phyloP scores from a whole-genome alignment of 208 protist species.

The Trypanosoma grayi region DNA sequence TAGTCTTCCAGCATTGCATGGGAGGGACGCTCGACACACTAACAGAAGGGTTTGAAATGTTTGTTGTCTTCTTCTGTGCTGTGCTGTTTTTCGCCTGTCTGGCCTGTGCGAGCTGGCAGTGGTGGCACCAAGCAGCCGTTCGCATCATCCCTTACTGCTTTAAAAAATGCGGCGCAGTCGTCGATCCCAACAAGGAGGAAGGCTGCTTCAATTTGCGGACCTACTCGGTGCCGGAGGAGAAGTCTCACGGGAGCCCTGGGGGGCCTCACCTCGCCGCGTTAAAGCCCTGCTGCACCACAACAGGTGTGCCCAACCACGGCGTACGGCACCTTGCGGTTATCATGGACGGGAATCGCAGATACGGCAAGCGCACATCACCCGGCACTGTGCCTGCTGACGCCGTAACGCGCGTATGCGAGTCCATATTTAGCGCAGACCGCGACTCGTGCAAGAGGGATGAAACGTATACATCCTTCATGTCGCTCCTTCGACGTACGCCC shows the following conservation, averaged over 20 bases:
- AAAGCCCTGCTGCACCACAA: background rate
- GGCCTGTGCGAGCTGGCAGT: background rate
- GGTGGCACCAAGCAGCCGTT: background rate
- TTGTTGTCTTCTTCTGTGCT: constrained; percentile 19
- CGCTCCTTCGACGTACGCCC: constrained; percentile 45
- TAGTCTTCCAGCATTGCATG: background rate
- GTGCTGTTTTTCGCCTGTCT: constrained; percentile 12
- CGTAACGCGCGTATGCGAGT: constrained; percentile 13
- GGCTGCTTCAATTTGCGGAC: background rate
- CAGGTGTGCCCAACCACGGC: constrained; percentile 18
- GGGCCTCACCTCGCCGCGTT: background rate
- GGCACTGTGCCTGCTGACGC: background rate
- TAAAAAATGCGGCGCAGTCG: background rate
- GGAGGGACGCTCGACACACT: constrained; percentile 7
- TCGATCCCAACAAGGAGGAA: background rate
- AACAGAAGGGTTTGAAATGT: constrained; percentile 27
- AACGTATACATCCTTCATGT: constrained; percentile 29
- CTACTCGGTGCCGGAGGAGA: background rate
- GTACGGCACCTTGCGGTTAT: constrained; percentile 86
- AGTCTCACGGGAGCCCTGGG: too few relatives aligned
- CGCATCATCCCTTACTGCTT: background rate
- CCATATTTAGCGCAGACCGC: constrained; percentile 6
- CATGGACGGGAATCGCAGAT: constrained; percentile 90
- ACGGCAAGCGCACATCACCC: constrained; percentile 25
- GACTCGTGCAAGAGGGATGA: constrained; percentile 11